These are phyloP conservation scores for Blastocrithidia nonstop DNA, from an alignment of 208 protist species.

Conservation along the genomic window DNA sequence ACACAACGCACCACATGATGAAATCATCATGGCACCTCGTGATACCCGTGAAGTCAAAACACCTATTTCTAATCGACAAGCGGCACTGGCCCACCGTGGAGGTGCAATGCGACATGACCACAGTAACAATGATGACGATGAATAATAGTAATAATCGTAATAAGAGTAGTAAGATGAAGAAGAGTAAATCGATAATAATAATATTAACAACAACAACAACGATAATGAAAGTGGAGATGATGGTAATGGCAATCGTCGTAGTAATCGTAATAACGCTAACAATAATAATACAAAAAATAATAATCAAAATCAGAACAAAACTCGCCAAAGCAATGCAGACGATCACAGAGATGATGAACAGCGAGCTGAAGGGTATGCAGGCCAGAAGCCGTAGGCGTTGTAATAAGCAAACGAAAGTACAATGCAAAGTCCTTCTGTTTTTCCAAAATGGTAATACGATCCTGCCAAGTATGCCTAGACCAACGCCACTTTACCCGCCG, in stretches of 20 bases:
- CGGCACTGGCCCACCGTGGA: too few relatives aligned
- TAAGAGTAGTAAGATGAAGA: constrained; percentile 11
- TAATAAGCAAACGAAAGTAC: too few relatives aligned
- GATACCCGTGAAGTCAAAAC: too few relatives aligned
- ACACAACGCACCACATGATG: too few relatives aligned
- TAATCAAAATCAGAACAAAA: background rate
- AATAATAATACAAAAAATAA: background rate
- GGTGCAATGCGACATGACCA: constrained; percentile 3
- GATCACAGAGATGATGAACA: constrained; percentile 4
- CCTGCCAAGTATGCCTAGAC: constrained; percentile 73
- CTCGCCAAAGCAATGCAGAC: background rate
- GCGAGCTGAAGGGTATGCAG: constrained; percentile 27
- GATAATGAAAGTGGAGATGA: constrained; percentile 16
- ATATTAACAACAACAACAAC: constrained; percentile 14
- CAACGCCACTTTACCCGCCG: constrained; percentile 67
- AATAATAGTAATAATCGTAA: constrained; percentile 5
- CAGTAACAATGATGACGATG: constrained; percentile 4
- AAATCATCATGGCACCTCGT: too few relatives aligned
- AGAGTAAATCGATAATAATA: constrained; percentile 12
- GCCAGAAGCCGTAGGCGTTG: constrained; percentile 47
- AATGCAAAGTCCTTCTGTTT: background rate
- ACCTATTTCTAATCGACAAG: too few relatives aligned
- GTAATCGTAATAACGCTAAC: constrained; percentile 3
- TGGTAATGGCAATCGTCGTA: constrained; percentile 1
- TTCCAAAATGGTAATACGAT: constrained; percentile 46